Conservation (phyloP, 495 filamentous ascomycete species). For the Alectoria sarmentosa region DNA sequence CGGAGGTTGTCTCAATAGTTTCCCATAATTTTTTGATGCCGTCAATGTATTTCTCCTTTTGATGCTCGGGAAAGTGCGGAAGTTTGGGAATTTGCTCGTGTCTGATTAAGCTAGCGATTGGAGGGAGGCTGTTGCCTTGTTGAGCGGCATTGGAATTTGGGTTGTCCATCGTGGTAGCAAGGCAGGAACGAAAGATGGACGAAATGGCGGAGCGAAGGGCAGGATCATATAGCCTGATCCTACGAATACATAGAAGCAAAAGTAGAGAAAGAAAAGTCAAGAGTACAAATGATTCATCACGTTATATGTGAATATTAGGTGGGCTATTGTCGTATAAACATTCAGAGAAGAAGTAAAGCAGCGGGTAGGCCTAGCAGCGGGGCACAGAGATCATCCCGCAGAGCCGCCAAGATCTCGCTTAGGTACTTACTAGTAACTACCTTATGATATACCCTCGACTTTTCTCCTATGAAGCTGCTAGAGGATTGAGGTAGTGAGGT, state of each 20-base stretch:
- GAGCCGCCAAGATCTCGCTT: no score
- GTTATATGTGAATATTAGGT: not conserved
- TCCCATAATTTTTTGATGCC: constrained; percentile 56
- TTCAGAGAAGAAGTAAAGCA: no score
- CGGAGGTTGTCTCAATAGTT: constrained; percentile 50
- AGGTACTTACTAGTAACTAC: no score
- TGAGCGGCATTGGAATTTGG: not conserved
- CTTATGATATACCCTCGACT: no score
- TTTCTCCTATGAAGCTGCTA: not conserved
- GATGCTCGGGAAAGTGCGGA: constrained; percentile 46
- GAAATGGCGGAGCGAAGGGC: not conserved
- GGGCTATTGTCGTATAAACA: no score
- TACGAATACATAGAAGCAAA: not conserved
- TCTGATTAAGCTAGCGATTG: constrained; percentile 34
- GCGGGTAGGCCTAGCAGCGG: no score
- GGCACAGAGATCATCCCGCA: constrained; percentile 3
- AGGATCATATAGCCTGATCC: not conserved
- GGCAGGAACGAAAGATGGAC: not conserved
- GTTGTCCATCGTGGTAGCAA: constrained; percentile 9
- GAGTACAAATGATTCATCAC: not conserved
- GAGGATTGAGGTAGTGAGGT: not conserved
- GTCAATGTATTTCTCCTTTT: constrained; percentile 59
- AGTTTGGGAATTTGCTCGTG: constrained; percentile 48
- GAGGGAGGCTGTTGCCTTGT: constrained; percentile 1
- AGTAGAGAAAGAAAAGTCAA: not conserved